Conservation (phyloP, 495 filamentous ascomycete genomes). For the Lindgomyces ingoldianus region DNA sequence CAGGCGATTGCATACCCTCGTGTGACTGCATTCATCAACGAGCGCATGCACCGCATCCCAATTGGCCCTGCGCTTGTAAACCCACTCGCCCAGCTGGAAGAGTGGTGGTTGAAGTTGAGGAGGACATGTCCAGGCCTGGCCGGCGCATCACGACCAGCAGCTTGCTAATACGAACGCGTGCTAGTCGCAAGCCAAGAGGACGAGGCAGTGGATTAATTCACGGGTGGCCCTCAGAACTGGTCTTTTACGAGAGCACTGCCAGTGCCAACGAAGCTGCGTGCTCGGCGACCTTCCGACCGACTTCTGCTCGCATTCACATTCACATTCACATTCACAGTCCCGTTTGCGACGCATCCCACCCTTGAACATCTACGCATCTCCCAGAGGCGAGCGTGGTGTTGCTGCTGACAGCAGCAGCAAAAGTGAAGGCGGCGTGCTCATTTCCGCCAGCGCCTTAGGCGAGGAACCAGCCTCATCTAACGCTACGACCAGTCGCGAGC, state of each 20-base stretch:
- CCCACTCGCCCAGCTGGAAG: slow-evolving; percentile 8
- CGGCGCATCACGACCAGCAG: slow-evolving; percentile 1
- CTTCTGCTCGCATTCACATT: neutral
- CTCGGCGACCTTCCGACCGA: neutral
- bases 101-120: slow-evolving; percentile 1
- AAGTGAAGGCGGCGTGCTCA: slow-evolving; percentile 19
- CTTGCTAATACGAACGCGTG: slow-evolving; percentile 16
- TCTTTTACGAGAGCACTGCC: no score
- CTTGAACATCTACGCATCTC: neutral
- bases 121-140: slow-evolving; percentile 1
- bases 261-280: neutral
- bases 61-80: slow-evolving; percentile 4
- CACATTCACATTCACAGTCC: no score
- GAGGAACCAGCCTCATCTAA: slow-evolving; percentile 28
- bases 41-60: neutral
- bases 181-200: slow-evolving; percentile 16
- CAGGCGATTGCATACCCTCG: neutral
- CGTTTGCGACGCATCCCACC: neutral
- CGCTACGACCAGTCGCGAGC: neutral
- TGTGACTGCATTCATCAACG: neutral
- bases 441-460: slow-evolving; percentile 27
- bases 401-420: neutral
- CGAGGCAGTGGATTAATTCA: slow-evolving; percentile 20
- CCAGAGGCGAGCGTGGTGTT: neutral
- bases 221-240: slow-evolving; percentile 19